Evolutionary conservation across 805 yeast species (phyloP), one percentile per base, ranked within the genome.

Genomic region (Candida argentea): DNA sequence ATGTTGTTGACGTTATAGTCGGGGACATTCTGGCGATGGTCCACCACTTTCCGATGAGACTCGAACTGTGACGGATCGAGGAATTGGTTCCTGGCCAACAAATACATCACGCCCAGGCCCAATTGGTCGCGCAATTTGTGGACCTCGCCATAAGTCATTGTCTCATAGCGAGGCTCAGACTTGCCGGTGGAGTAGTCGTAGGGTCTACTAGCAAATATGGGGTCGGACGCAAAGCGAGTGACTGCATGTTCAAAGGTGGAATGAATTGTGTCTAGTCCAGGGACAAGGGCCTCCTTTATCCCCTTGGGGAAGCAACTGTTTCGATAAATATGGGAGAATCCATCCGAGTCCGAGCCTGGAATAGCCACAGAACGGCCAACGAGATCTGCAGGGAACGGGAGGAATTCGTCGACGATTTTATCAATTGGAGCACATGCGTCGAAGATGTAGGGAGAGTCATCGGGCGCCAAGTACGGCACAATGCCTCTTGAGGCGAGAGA

Each of bases 311-410:
- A 38, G 12, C 49, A 47, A 10, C 28, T 29, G 36, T 50, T 55
- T 24, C 63, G 39, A 41, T 52, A 58, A 22, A 57, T 43, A 4
- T 46, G 37, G 2, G 59, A 50, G 32, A 24, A 45, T 1, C 59
- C 63, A 1, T 39, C 38, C 21, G 31, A 35, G 10, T 31, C 40
- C 11, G 36, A 28, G 7, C 43, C 47, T 2, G 46, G 40, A 4
- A 48, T 27, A 2, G 44, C 35, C 5, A 32, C 34, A 6, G 37
- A 32, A 6, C 19, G 10, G 5, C 30, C 17, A n/a, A 23, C 24
- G 16, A 23, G 26, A n/a, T 22, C 22, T 20, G 35, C 24, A 5
- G 33, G 34, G 20, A 43, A 27, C 3, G 52, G 52, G 22, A 43
- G n/a, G 27, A 35, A 27, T 16, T 25, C 21, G 11, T 24, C 21